Evolutionary conservation across 176 grass and related monocot species (phyloP).

Genomic region (Zea mays): DNA sequence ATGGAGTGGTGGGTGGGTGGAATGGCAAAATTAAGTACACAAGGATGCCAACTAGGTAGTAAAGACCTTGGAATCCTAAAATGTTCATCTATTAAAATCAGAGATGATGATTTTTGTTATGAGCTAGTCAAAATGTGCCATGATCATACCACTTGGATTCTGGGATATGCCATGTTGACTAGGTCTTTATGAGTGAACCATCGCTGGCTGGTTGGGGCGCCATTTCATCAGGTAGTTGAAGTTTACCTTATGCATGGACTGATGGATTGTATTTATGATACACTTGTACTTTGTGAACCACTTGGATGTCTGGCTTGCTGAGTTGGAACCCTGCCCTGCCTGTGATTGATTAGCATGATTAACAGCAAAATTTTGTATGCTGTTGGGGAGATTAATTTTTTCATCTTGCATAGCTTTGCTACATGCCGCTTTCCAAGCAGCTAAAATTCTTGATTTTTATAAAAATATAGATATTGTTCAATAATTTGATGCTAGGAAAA

Average conservation of each 20-base stretch:
- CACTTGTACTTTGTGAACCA: conserved; percentile 21
- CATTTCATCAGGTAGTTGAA: conserved; percentile 21
- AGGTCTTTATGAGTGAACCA: conserved; percentile 22
- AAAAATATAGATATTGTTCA: conserved; percentile 1
- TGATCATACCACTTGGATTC: neutral
- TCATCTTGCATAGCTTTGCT: neutral
- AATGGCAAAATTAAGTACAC: conserved; percentile 7
- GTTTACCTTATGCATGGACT: conserved; percentile 10
- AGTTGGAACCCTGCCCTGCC: neutral
- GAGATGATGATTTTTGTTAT: conserved; percentile 1
- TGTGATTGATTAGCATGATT: conserved; percentile 16
- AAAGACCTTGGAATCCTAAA: conserved; percentile 23
- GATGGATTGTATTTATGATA: conserved; percentile 13
- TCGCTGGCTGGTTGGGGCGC: conserved; percentile 4
- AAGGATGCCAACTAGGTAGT: neutral
- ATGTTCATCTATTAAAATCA: neutral
- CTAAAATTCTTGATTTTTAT: conserved; percentile 13
- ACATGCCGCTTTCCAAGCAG: conserved; percentile 9
- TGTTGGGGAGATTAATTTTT: conserved; percentile 5
- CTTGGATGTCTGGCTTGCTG: conserved; percentile 8
- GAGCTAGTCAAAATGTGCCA: conserved; percentile 14
- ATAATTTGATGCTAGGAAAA: conserved; percentile 28
- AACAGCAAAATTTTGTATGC: neutral
- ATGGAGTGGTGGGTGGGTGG: neutral
- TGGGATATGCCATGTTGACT: neutral